A percentile compares a stretch with the other conserved stretches of the same genome.
Conservation (phyloP, 106 monocot genomes). For the Dendrobium officinale region DNA sequence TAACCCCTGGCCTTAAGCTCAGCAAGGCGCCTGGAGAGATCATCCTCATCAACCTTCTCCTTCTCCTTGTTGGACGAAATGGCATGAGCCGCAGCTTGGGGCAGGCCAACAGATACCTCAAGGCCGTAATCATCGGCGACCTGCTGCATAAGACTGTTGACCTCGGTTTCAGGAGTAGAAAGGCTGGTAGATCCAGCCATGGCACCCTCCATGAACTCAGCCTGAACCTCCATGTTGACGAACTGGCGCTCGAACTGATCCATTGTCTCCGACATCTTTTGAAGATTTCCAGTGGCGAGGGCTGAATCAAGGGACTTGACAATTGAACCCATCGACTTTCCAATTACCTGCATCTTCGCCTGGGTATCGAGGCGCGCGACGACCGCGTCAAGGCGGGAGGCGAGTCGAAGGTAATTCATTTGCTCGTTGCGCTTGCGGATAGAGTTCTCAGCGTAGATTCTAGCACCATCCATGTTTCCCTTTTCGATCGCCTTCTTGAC, state of each 20-base stretch:
- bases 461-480: slow-evolving; percentile 19
- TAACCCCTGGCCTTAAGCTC: slow-evolving; percentile 19
- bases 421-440: slow-evolving; percentile 35
- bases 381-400: slow-evolving; percentile 31
- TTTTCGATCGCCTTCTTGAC: slow-evolving; percentile 25
- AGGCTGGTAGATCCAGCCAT: slow-evolving; percentile 28
- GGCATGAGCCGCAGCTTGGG: slow-evolving; percentile 17
- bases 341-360: slow-evolving; percentile 30
- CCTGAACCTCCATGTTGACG: slow-evolving; percentile 39
- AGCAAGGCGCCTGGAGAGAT: slow-evolving; percentile 17
- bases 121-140: slow-evolving; percentile 27
- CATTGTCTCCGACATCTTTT: slow-evolving; percentile 33
- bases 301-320: slow-evolving; percentile 25
- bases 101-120: slow-evolving; percentile 20
- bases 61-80: slow-evolving; percentile 13
- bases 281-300: slow-evolving; percentile 22
- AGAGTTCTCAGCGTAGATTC: slow-evolving; percentile 27
- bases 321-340: slow-evolving; percentile 21
- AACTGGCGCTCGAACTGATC: slow-evolving; percentile 36
- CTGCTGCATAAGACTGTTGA: slow-evolving; percentile 31
- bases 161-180: slow-evolving; percentile 23
- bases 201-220: slow-evolving; percentile 27
- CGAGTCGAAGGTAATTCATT: slow-evolving; percentile 33
- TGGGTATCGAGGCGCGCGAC: slow-evolving; percentile 28
- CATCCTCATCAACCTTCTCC: slow-evolving; percentile 17